Conservation (phyloP, 192 early-diverging fungal species). For the Podila verticillata region DNA sequence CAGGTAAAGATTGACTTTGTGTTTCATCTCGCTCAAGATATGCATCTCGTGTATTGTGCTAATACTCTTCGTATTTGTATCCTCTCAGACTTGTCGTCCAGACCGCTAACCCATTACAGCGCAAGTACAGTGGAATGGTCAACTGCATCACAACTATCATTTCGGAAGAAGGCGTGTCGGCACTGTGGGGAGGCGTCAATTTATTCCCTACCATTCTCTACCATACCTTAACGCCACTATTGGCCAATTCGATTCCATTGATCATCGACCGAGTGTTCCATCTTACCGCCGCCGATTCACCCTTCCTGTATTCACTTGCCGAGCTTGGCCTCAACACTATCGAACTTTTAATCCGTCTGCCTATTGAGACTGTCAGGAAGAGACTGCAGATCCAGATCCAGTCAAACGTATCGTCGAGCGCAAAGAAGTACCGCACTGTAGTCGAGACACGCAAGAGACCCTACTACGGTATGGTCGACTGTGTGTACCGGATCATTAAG, state of each 20-base stretch:
- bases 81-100: constrained; percentile 81
- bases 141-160: constrained; percentile 82
- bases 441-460: constrained; percentile 74
- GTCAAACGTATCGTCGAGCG: constrained; percentile 27
- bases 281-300: constrained; percentile 74
- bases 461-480: constrained; percentile 81
- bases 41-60: neutral
- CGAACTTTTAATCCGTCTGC: constrained; percentile 80
- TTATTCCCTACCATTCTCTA: constrained; percentile 84
- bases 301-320: constrained; percentile 69
- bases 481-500: constrained; percentile 73
- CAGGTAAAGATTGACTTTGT: constrained; percentile 57
- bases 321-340: constrained; percentile 77
- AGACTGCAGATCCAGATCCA: constrained; percentile 86
- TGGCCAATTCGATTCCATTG: constrained; percentile 73
- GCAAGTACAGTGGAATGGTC: constrained; percentile 86
- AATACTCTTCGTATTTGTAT: neutral
- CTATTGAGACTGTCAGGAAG: constrained; percentile 89
- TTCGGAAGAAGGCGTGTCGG: constrained; percentile 75
- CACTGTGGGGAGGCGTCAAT: constrained; percentile 77
- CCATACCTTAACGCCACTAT: constrained; percentile 79
- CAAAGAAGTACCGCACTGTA: constrained; percentile 66
- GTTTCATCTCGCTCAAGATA: no score
- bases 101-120: constrained; percentile 76
- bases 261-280: constrained; percentile 75